Percentiles rank a stretch among this genome's conserved stretches.
Conservation (phyloP, 495 filamentous ascomycete genomes). For the Aspergillus ostianus region DNA sequence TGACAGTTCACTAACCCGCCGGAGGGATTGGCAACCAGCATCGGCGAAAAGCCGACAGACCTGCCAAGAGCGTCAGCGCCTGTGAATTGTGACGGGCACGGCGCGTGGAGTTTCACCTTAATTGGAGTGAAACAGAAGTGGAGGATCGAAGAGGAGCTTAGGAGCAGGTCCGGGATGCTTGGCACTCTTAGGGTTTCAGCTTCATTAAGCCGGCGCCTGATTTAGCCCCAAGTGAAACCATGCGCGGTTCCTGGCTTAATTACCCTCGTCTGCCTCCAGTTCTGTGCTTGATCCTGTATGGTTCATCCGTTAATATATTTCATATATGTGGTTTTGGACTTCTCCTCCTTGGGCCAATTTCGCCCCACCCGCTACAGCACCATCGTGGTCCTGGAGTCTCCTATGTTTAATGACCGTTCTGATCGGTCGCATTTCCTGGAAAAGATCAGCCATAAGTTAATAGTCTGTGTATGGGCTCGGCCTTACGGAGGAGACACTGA, state of each 20-base stretch:
- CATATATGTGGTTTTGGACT: background rate
- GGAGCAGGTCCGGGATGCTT: slow-evolving; percentile 19
- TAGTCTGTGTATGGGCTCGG: background rate
- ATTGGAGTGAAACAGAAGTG: slow-evolving; percentile 21
- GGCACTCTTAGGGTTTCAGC: slow-evolving; percentile 25
- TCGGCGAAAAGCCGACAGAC: slow-evolving; percentile 5
- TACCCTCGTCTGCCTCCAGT: background rate
- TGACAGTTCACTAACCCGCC: slow-evolving; percentile 8
- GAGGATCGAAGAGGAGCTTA: slow-evolving; percentile 5
- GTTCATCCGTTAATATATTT: slow-evolving; percentile 1
- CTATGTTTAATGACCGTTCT: slow-evolving; percentile 2
- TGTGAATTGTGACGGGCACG: background rate
- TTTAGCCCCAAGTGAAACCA: background rate
- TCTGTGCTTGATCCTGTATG: background rate
- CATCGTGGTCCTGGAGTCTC: slow-evolving; percentile 5
- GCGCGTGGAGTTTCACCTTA: slow-evolving; percentile 20
- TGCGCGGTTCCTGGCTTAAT: background rate
- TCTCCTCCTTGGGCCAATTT: background rate
- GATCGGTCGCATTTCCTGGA: background rate
- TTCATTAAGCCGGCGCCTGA: slow-evolving; percentile 21
- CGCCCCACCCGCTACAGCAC: background rate
- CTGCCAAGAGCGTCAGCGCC: background rate
- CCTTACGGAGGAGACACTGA: background rate
- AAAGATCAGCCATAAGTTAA: background rate
- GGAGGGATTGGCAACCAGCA: slow-evolving; percentile 2